phyloP scores from a whole-genome alignment of 208 protist genomes.

The Crithidia acanthocephali region DNA sequence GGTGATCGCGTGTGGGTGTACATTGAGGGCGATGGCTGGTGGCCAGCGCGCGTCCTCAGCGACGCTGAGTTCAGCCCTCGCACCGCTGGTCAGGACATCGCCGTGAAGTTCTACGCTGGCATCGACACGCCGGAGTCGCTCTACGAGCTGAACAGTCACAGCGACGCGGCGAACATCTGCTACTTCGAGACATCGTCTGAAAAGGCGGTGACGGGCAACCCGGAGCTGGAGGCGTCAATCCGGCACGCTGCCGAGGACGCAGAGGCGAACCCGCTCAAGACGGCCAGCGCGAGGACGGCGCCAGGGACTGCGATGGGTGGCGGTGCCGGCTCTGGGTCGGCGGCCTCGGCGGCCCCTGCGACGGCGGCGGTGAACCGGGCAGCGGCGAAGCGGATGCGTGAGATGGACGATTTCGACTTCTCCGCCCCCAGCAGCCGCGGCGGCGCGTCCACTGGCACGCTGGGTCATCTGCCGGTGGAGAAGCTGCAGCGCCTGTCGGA shows the following conservation, averaged over 20 bases:
- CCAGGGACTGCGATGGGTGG: constrained; percentile 1
- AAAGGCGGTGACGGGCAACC: constrained; percentile 81
- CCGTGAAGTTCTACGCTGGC: constrained; percentile 75
- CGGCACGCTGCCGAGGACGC: constrained; percentile 50
- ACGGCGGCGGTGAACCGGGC: constrained; percentile 17
- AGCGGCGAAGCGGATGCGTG: constrained; percentile 25
- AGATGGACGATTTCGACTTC: constrained; percentile 14
- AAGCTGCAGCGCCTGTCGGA: constrained; percentile 52
- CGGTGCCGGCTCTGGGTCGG: constrained; percentile 1
- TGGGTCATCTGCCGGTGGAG: constrained; percentile 26
- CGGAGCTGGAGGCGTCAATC: constrained; percentile 68
- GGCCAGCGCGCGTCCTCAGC: constrained; percentile 76
- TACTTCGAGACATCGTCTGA: constrained; percentile 87
- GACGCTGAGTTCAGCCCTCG: constrained; percentile 44
- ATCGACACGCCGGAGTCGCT: constrained; percentile 49
- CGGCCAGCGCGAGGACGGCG: constrained; percentile 7
- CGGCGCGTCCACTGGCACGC: not conserved
- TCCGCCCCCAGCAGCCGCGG: not conserved
- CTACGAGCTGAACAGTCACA: constrained; percentile 51
- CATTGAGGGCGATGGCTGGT: constrained; percentile 82
- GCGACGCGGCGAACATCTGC: constrained; percentile 52
- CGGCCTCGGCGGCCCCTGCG: not conserved
- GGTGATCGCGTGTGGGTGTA: constrained; percentile 88
- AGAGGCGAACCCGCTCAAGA: constrained; percentile 76
- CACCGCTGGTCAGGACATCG: constrained; percentile 47